phyloP scores from a whole-genome alignment of 83 land plant genomes.

The Picea mariana region DNA sequence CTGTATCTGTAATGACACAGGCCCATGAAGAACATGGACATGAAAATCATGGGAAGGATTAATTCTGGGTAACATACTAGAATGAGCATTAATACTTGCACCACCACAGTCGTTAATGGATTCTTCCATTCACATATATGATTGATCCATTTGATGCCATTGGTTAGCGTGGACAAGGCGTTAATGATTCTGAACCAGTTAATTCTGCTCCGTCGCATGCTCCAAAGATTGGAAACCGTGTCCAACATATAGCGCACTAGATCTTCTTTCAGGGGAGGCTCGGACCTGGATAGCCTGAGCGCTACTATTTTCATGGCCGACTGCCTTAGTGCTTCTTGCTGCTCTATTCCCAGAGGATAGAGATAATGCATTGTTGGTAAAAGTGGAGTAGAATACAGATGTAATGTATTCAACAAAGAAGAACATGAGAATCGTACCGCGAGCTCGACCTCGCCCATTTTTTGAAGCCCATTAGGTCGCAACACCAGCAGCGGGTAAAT shows the following conservation, averaged over 20 bases:
- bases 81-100: conserved; percentile 71
- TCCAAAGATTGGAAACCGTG: conserved; percentile 74
- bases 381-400: no score
- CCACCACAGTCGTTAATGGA: conserved; percentile 79
- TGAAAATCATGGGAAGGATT: no score
- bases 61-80: conserved; percentile 63
- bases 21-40: no score
- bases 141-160: conserved; percentile 47
- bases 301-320: conserved; percentile 43
- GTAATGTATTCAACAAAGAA: no score
- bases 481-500: conserved; percentile 77
- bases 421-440: no score
- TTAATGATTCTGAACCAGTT: conserved; percentile 82
- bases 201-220: conserved; percentile 82
- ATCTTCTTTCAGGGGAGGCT: conserved; percentile 33
- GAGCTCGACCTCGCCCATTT: conserved; percentile 89
- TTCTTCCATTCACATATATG: conserved; percentile 74
- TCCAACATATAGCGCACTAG: conserved; percentile 84
- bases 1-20: conserved; percentile 24
- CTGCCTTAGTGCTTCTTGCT: conserved; percentile 63
- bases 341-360: no score
- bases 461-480: conserved; percentile 59
- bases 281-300: conserved; percentile 63
- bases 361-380: no score
- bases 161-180: conserved; percentile 16